Base-by-base conservation (phyloP, 192 early-diverging fungal genomes). In the Coemansia sp. region DNA sequence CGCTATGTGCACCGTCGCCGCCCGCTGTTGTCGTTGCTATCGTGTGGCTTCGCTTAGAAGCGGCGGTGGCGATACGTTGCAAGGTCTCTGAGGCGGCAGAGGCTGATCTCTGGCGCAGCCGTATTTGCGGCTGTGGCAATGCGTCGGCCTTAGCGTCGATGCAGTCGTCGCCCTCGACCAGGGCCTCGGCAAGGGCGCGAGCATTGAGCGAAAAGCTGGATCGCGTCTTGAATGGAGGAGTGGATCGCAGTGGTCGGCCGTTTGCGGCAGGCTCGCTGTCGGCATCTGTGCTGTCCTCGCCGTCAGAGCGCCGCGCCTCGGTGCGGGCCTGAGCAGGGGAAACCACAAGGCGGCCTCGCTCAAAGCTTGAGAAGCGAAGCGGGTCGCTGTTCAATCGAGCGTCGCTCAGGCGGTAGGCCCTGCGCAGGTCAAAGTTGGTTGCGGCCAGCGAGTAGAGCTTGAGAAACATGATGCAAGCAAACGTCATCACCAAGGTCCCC, bases 381-480 rank as follows among this genome's bases (percentile, higher is more conserved):
- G 83, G 77, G 41, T 84, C 77, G 62, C 46, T 63, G 43, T 59
- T 42, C 7, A 79, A 71, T 20, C 59, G 65, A 27, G 68, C 47
- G 47, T 80, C 74, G 45, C 76, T 84, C 59, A 84, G 84, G n/a
- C 84, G 67, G 38, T 86, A 86, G 7, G 84, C 84, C 11, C 77
- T 69, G 46, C 94, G 87, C 42, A 94, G 74, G 45, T 93, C 92
- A 62, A 85, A 85, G 83, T 93, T 93, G 17, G 93, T 91, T 11
- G 93, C 83, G 0, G 84, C 84, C 76, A 89, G 92, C 19, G 93
- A 94, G 19, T 88, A 87, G 54, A 95, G 82, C 85, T 96, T 94
- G 42, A 95, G 83, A 60, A 92, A 90, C 57, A 93, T 86, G 64
- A 94, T 84, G 7, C 89, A 75, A 2, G 88, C 86, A 43, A 77